phyloP scores from a whole-genome alignment of 2,329 filamentous ascomycete species.

The Stagonosporopsis vannaccii region DNA sequence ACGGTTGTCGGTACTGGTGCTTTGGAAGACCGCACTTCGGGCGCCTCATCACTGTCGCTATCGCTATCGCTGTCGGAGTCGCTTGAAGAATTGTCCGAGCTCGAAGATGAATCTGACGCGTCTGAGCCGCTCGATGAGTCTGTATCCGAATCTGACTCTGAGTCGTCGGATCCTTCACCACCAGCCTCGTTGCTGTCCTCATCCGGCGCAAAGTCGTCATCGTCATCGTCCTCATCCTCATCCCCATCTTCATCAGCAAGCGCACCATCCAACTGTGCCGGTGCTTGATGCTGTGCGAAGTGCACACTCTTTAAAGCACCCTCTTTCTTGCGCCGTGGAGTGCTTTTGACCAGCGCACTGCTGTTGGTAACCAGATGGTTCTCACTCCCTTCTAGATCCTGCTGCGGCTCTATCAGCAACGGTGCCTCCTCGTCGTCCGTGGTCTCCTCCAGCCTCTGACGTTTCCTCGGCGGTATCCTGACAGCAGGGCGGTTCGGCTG shows the following conservation, averaged over 20 bases:
- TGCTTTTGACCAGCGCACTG: not conserved
- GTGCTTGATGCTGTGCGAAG: conserved; percentile 27
- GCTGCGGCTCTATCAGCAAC: conserved; percentile 15
- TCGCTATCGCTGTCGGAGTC: conserved; percentile 50
- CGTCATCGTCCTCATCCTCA: conserved; percentile 39
- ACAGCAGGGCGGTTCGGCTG: conserved; percentile 69
- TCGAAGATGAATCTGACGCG: conserved; percentile 33
- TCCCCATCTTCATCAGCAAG: conserved; percentile 36
- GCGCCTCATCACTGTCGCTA: conserved; percentile 42
- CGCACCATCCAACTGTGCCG: conserved; percentile 16
- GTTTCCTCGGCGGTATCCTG: conserved; percentile 76
- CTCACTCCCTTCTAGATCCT: not conserved
- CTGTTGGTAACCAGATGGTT: not conserved
- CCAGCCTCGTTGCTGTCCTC: conserved; percentile 23
- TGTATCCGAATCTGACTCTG: conserved; percentile 22
- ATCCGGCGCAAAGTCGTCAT: conserved; percentile 39
- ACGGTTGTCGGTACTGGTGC: conserved; percentile 8
- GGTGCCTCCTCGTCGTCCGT: not conserved
- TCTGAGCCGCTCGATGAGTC: conserved; percentile 38
- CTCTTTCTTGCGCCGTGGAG: not conserved
- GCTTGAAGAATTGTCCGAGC: conserved; percentile 35
- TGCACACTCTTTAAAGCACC: conserved; percentile 29
- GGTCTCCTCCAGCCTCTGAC: conserved; percentile 51
- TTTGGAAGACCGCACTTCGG: conserved; percentile 35
- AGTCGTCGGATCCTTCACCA: conserved; percentile 20